These are phyloP conservation scores for Sporothrix curviconia DNA, from an alignment of 2,329 filamentous ascomycete genomes.

Conservation along the genomic window DNA sequence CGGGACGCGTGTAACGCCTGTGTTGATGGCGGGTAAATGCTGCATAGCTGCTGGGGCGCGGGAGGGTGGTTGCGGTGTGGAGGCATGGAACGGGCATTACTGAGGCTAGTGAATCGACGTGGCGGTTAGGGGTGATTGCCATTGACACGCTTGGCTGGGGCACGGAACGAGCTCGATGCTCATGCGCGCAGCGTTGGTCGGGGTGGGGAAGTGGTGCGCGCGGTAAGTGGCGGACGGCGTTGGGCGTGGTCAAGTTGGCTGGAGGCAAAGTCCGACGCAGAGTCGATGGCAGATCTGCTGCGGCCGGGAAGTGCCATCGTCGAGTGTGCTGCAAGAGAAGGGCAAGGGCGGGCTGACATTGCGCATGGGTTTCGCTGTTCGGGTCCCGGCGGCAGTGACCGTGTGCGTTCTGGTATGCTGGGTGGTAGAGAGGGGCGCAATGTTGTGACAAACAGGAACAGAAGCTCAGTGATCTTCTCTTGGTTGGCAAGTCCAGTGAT, in stretches of 20 bases:
- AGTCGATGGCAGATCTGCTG: conserved; percentile 56
- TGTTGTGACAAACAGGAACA: conserved; percentile 99
- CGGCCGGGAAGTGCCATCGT: conserved; percentile 55
- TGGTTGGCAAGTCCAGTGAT: conserved; percentile 97
- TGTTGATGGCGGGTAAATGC: conserved; percentile 60
- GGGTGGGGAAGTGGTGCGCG: conserved; percentile 88
- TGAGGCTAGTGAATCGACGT: conserved; percentile 71
- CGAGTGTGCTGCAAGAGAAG: conserved; percentile 58
- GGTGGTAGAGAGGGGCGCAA: conserved; percentile 91
- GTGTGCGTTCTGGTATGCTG: conserved; percentile 77
- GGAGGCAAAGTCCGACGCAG: no score
- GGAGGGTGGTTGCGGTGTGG: conserved; percentile 89
- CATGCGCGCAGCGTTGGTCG: conserved; percentile 84
- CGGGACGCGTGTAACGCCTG: conserved; percentile 72
- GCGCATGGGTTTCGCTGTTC: conserved; percentile 64
- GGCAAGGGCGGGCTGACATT: conserved; percentile 55
- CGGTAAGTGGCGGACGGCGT: conserved; percentile 69
- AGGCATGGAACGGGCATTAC: conserved; percentile 76
- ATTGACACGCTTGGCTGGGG: conserved; percentile 54
- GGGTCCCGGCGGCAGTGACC: conserved; percentile 71
- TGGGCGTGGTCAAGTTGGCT: conserved; percentile 46
- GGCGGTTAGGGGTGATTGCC: conserved; percentile 58
- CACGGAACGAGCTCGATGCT: conserved; percentile 77
- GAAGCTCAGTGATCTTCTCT: conserved; percentile 93
- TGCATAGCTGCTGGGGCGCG: conserved; percentile 72